These are phyloP conservation scores for Moniliophthora roreri DNA, from an alignment of 1,284 basidiomycete species.

Conservation along the genomic window DNA sequence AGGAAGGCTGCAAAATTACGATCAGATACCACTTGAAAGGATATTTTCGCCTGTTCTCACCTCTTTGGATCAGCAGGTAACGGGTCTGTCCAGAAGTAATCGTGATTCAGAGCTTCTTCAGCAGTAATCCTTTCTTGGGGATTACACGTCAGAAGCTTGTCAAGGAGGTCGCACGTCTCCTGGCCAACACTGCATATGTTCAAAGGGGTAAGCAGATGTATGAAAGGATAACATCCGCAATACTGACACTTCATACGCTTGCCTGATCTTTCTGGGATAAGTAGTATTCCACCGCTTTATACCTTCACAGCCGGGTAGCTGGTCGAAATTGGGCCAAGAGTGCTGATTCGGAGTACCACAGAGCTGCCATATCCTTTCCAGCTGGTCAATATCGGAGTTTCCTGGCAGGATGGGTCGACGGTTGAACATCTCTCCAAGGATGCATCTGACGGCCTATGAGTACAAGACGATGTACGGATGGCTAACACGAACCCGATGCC, in stretches of 20 bases:
- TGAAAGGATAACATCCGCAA: not conserved
- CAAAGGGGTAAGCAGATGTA: conserved; percentile 9
- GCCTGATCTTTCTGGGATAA: conserved; percentile 52
- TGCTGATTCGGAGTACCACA: conserved; percentile 86
- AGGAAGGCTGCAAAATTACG: conserved; percentile 53
- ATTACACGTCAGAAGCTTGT: conserved; percentile 89
- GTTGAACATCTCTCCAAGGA: conserved; percentile 95
- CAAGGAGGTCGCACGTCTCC: conserved; percentile 89
- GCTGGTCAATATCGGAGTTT: conserved; percentile 86
- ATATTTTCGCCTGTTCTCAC: conserved; percentile 61
- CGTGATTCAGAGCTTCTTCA: conserved; percentile 81
- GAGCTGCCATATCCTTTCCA: conserved; percentile 87
- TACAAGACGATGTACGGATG: conserved; percentile 10
- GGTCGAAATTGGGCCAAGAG: conserved; percentile 81
- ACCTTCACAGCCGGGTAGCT: conserved; percentile 80
- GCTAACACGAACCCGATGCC: conserved; percentile 78
- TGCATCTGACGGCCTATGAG: conserved; percentile 56
- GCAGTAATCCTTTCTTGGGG: conserved; percentile 93
- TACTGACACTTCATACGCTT: conserved; percentile 58
- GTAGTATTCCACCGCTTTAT: conserved; percentile 56
- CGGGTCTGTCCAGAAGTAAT: conserved; percentile 92
- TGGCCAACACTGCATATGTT: conserved; percentile 46
- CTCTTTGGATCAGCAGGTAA: conserved; percentile 81
- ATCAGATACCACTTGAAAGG: conserved; percentile 1
- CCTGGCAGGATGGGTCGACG: conserved; percentile 89